Base-by-base conservation (phyloP, 2,329 filamentous ascomycete species). In the Blastomyces gilchristii region DNA sequence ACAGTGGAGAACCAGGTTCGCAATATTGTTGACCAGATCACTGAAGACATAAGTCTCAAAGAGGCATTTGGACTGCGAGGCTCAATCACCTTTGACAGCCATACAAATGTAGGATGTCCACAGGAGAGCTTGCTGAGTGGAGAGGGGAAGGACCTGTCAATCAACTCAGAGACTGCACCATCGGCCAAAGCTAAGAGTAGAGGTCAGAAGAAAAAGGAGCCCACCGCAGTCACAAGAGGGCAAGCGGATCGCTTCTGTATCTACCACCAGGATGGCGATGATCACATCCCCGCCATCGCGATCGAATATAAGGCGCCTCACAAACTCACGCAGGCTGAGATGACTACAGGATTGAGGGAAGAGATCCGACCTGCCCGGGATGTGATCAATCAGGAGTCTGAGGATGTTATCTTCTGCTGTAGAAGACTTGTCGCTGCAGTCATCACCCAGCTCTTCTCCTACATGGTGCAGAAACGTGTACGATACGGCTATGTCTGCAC, bases 1-100 rank as follows among this genome's bases (percentile, higher is more conserved):
- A 69, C 69, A 3, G 70, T 79, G 8, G 73, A 79, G 64, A 75
- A 74, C 64, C 68, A 70, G 1, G 73, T 78, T 8, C 60, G 71
- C 63, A 73, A 69, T 62, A 63, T 78, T 22, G 45, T 79, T 25
- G 64, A 73, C 8, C 62, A 58, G 45, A 65, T 69, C 2, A 71
- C 68, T 31, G 63, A 71, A 1, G 62, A 79, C 22, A 66, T 52
- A 18, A 67, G 14, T 11, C 65, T 78, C 11, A 70, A 71, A 58
- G 54, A 60, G 14, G 28, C 50, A 37, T 69, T 79, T n/a, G 70
- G 69, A 37, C 64, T 79, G 4, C 45, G 63, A 18, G 73, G 74
- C 59, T 70, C 70, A 0, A 67, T 77, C 28, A 73, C 70, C 1
- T 78, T 78, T 57, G 69, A 76, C 63, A 77, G 71, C 66, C 69